Evolutionary conservation across 2,329 filamentous ascomycete genomes (phyloP).

Genomic region (Arthrinium phaeospermum): DNA sequence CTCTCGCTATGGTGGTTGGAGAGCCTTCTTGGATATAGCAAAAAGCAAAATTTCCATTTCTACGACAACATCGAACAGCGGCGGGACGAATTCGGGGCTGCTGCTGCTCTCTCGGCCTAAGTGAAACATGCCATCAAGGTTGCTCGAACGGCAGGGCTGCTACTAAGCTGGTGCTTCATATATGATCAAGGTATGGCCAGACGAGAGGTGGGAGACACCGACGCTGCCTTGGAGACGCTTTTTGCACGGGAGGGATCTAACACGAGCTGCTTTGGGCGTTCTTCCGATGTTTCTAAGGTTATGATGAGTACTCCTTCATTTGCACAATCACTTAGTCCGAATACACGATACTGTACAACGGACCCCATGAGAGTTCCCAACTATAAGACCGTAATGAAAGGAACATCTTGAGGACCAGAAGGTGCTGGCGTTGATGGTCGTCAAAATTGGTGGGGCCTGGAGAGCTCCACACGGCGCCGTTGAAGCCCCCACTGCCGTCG

Average conservation of each 20-base stretch:
- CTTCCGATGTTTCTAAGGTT: neutral
- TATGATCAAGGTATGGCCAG: neutral
- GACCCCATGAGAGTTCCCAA: neutral
- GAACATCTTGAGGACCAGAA: neutral
- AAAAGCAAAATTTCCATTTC: neutral
- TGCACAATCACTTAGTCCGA: neutral
- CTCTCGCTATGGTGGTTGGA: conserved; percentile 29
- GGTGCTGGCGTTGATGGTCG: neutral
- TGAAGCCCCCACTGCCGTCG: neutral
- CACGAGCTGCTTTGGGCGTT: neutral
- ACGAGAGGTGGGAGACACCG: neutral
- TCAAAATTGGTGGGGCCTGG: neutral
- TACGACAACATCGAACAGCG: neutral
- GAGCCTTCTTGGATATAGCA: neutral
- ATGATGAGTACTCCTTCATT: neutral
- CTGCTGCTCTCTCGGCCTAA: neutral
- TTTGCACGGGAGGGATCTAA: neutral
- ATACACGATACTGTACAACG: neutral
- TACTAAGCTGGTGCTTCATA: neutral
- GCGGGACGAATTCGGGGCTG: neutral
- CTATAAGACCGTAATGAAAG: neutral
- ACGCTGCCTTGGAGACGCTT: neutral
- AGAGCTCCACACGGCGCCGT: conserved; percentile 1
- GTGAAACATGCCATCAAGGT: neutral
- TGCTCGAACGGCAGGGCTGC: neutral